Base-by-base conservation (phyloP, 495 filamentous ascomycete species). In the Penicilliopsis zonata region DNA sequence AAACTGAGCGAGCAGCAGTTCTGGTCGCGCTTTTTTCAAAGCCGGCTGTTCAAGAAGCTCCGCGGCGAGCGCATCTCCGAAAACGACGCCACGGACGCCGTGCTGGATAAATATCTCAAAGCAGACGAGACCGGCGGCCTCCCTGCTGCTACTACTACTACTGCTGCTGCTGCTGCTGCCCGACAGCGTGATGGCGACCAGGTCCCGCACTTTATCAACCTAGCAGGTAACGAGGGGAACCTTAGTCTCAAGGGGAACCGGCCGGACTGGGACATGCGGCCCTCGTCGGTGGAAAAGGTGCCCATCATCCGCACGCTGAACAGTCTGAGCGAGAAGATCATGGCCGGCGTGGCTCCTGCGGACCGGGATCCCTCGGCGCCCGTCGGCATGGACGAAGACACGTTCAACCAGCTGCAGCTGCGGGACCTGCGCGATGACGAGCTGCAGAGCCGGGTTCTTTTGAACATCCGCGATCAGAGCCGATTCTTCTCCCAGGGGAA, bases 151-250 rank as follows among this genome's bases (percentile, higher is more conserved):
- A n/a, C n/a, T n/a, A n/a, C n/a, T n/a, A n/a, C n/a, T n/a, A n/a
- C n/a, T n/a, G n/a, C n/a, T n/a, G n/a, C n/a, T n/a, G n/a, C n/a
- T n/a, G n/a, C n/a, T n/a, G 50, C 57, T 2, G 65, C 61, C 35
- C 62, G 67, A 21, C 58, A 73, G 17, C 63, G 70, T 13, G 59
- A 63, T 4, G 53, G 70, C 10, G n/a, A n/a, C n/a, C 65, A 81
- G 37, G 70, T 98, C 12, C 92, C 90, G 1, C 75, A 86, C 46
- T 85, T 87, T 36, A 84, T 96, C 33, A 80, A 98, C 55, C 46
- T 98, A 20, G 84, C 86, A 48, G 90, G 80, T 18, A 98, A 98
- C 48, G 90, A 96, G 55, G 81, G 82, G 47, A 83, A 96, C 47
- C 70, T 93, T 49, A 82, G 71, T 41, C 62, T 63, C 37, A 67